Evolutionary conservation across 306 rosid species (phyloP), one percentile per base, ranked within the genome.

Genomic region (Pueraria montana): DNA sequence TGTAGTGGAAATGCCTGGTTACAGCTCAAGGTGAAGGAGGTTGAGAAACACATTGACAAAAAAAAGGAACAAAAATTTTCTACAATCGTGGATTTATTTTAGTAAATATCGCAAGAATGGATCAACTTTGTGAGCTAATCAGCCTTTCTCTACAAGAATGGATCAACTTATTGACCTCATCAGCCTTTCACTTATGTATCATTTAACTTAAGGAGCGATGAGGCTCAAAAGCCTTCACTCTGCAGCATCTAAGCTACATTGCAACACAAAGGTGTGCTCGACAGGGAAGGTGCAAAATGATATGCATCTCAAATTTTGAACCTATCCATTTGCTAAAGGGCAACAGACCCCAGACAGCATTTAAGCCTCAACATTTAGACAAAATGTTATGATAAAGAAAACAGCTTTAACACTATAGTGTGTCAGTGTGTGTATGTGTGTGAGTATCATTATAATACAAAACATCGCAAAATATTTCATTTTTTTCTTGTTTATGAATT

Each of bases 31-130:
- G 38, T 36, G 55, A 34, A 64, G 45, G 45, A 40, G 72, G 81
- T 59, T 5, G 16, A 71, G 78, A 9, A 80, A 59, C 42, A 53
- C 3, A 17, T 56, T 23, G 14, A 14, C 32, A 43, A 70, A 49
- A 63, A 78, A 49, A 63, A 78, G 58, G 46, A 80, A 80, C 30
- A 56, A 9, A 34, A 6, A 5, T 56, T 26, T n/a, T 30, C 52
- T 11, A 27, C 72, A 56, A 50, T 58, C 72, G 16, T 11, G 32
- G 36, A 71, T n/a, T n/a, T 30, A 30, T 80, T 64, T 32, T 64
- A 64, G 24, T 16, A 63, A 63, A 63, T 63, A 64, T 32, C 70
- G 34, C 72, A 17, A 16, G 24, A 65, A 17, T 17, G 70, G 23
- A 65, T 12, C 67, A 12, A 26, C 17, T 9, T 64, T 32, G 9